A percentile compares a stretch with the other conserved stretches of the same genome.
Conservation (phyloP, 75 land plant genomes). For the Picea sitchensis region DNA sequence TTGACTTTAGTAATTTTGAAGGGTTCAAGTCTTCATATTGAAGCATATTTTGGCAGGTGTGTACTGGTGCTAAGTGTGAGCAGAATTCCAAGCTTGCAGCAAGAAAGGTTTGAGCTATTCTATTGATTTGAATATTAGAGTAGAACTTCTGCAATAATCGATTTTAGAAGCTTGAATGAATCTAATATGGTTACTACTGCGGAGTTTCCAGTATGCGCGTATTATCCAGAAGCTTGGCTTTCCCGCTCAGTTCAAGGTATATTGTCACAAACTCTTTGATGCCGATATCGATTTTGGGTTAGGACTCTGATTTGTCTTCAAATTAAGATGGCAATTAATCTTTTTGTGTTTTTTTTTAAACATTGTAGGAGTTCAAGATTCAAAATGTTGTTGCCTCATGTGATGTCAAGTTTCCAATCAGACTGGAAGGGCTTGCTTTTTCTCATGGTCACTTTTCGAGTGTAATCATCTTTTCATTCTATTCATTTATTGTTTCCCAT, state of each 20-base stretch:
- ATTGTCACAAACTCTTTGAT: background rate
- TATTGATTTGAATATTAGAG: background rate
- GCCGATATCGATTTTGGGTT: background rate
- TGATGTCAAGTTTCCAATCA: slow-evolving; percentile 92
- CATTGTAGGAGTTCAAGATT: slow-evolving; percentile 83
- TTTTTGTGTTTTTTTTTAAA: background rate
- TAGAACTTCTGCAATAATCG: background rate
- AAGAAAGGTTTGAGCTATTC: slow-evolving; percentile 47
- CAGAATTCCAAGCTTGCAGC: slow-evolving; percentile 68
- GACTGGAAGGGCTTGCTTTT: slow-evolving; percentile 83
- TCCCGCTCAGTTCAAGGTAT: slow-evolving; percentile 92
- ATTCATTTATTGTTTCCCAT: background rate
- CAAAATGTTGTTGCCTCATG: slow-evolving; percentile 93
- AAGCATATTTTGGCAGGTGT: slow-evolving; percentile 35
- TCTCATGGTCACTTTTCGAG: slow-evolving; percentile 86
- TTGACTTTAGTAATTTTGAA: too few relatives aligned
- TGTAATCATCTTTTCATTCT: slow-evolving; percentile 36
- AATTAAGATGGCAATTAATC: background rate
- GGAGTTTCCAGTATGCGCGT: slow-evolving; percentile 76
- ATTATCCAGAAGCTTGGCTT: slow-evolving; percentile 95
- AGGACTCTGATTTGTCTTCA: background rate
- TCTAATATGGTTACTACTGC: background rate
- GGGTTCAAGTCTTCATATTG: background rate
- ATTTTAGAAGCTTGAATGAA: background rate
- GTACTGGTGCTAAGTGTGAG: slow-evolving; percentile 82